Conservation (phyloP, 129 eudicot genomes). For the Sambucus nigra region DNA sequence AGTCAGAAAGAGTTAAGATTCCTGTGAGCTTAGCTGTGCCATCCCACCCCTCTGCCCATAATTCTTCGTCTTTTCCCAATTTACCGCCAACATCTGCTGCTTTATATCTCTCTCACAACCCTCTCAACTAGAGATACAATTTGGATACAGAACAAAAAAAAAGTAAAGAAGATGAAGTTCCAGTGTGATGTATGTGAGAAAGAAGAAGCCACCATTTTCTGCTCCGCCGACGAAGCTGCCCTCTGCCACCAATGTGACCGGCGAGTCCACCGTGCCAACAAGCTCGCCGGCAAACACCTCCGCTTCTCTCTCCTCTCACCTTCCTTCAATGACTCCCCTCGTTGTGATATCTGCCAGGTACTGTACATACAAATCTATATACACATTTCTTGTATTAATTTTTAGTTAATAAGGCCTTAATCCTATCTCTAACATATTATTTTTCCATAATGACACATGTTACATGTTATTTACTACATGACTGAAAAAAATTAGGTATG, state of each 20-base stretch:
- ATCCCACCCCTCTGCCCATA: too few relatives aligned
- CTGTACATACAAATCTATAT: not conserved
- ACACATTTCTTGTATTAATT: not conserved
- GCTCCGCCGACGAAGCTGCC: slow-evolving; percentile 90
- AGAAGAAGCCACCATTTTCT: slow-evolving; percentile 54
- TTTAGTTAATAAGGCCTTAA: too few relatives aligned
- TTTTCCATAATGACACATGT: too few relatives aligned
- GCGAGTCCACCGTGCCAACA: slow-evolving; percentile 80
- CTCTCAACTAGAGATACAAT: too few relatives aligned
- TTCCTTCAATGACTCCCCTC: slow-evolving; percentile 37
- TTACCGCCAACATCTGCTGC: too few relatives aligned
- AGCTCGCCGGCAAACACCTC: slow-evolving; percentile 67
- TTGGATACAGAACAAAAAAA: not conserved
- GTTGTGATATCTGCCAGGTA: slow-evolving; percentile 87
- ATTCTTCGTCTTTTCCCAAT: too few relatives aligned
- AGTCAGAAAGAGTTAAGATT: too few relatives aligned
- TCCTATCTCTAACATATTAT: too few relatives aligned
- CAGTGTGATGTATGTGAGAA: slow-evolving; percentile 76
- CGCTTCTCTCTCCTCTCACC: slow-evolving; percentile 58
- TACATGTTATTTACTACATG: too few relatives aligned
- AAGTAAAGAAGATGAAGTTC: slow-evolving; percentile 41
- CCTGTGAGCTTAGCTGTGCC: too few relatives aligned
- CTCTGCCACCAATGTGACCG: slow-evolving; percentile 67
- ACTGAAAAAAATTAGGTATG: too few relatives aligned
- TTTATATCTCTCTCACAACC: too few relatives aligned